Conservation (phyloP, 768 basidiomycete species). For the Mycena indigotica region DNA sequence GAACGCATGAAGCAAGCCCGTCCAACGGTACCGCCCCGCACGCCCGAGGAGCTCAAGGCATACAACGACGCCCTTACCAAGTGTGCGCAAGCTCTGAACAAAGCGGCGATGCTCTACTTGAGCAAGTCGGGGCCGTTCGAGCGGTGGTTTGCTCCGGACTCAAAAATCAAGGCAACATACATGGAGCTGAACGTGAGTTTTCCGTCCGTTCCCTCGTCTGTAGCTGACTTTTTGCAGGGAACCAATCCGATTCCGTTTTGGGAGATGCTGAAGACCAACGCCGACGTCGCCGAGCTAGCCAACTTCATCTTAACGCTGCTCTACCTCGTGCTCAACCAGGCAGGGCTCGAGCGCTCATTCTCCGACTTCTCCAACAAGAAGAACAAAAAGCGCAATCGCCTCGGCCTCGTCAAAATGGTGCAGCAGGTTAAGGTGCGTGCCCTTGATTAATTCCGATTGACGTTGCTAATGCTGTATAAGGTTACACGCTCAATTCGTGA, state of each 20-base stretch:
- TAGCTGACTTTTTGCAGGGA: not conserved
- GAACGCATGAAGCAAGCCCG: conserved; percentile 2
- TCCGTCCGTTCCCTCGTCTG: not conserved
- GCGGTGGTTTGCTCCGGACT: conserved; percentile 1
- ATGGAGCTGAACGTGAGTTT: not conserved
- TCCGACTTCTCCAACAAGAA: conserved; percentile 5
- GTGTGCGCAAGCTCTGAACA: not conserved
- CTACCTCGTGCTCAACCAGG: conserved; percentile 7
- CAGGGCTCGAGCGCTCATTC: conserved; percentile 3
- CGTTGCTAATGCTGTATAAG: too few species aligned
- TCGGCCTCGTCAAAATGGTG: conserved; percentile 1
- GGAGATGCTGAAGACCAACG: not conserved
- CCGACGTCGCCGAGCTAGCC: not conserved
- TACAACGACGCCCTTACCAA: not conserved
- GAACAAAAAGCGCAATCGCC: conserved; percentile 1
- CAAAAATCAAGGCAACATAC: not conserved
- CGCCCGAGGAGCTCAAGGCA: not conserved
- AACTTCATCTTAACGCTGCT: not conserved
- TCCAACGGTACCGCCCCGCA: not conserved
- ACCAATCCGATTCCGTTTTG: conserved; percentile 5
- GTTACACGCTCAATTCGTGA: not conserved
- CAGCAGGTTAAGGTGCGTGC: conserved; percentile 3
- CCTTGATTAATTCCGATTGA: too few species aligned
- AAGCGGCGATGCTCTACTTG: conserved; percentile 5
- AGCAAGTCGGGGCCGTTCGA: conserved; percentile 4